Base-by-base conservation (phyloP, 257 asterid species). In the Orobanche coerulescens region DNA sequence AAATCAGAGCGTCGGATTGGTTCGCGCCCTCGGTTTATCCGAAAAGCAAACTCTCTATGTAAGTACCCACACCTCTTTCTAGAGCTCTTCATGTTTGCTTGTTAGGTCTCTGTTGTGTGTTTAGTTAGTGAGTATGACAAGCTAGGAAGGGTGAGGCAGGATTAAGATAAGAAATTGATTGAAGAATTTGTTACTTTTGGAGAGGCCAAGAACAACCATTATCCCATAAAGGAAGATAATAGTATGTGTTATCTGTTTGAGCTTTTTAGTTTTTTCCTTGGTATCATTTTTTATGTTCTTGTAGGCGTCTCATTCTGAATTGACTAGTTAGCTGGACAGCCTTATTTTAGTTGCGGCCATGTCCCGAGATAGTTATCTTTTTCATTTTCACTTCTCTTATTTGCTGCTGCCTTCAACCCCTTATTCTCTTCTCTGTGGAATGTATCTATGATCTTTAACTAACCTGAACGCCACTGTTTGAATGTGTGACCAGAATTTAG, bases 1-100 rank as follows among this genome's bases (percentile, higher is more conserved):
- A 66, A 93, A 82, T 64, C 97, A 93, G 81, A 86, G 97, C 77
- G 50, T 88, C 50, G 98, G 98, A 23, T 72, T 93, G 76, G 89
- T 88, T 73, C 87, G 78, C 54, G 95, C 98, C 16, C 95, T 93
- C 10, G 98, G 98, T 14, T 83, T 93, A 62, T 81, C 87, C 36
- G 94, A 71, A 14, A 84, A 80, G 54, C 94, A 80, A 61, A 84
- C 88, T 26, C 76, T 82, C 36, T 88, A 81, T 64, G 98, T 88
- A 49, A 78, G 80, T 36, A 24, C 31, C 15, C 58, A 40, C 34
- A 34, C 52, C 31, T 20, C 28, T 33, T 30, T 37, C 31, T 6
- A 12, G 13, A 7, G 13, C 26, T 43, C 26, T 71, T 66, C 5
- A 5, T 10, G 65, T 10, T 4, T 10, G 26, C 10, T 19, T 46